These are phyloP conservation scores for Fusarium longipes DNA, from an alignment of 2,329 filamentous ascomycete species.

Conservation along the genomic window DNA sequence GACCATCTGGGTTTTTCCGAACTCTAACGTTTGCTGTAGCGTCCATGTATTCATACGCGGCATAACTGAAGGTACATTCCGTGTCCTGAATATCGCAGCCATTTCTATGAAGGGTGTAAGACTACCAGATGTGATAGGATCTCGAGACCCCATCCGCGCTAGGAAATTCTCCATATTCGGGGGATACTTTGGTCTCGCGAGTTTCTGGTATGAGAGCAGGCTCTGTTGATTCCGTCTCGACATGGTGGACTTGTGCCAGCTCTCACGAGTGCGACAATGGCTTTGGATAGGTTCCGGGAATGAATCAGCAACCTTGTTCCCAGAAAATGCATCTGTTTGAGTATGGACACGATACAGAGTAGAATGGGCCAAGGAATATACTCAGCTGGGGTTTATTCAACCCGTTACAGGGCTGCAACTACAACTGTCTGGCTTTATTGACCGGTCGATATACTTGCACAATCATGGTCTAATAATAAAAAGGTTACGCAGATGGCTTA, in stretches of 20 bases:
- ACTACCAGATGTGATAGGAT: neutral
- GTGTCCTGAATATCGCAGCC: neutral
- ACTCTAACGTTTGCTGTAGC: neutral
- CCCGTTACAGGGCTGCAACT: too few relatives aligned
- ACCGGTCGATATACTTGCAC: too few relatives aligned
- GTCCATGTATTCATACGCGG: neutral
- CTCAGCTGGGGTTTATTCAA: too few relatives aligned
- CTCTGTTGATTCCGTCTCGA: neutral
- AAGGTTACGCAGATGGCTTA: neutral
- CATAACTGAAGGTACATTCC: neutral
- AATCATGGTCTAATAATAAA: neutral
- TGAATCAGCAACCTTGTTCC: rapidly evolving
- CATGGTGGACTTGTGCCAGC: neutral
- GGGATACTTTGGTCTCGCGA: rapidly evolving
- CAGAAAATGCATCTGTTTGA: neutral
- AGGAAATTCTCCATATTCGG: neutral
- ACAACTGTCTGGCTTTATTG: too few relatives aligned
- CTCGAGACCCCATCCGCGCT: neutral
- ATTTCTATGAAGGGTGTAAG: neutral
- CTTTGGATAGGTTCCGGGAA: neutral
- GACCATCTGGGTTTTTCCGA: rapidly evolving
- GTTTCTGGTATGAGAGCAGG: rapidly evolving
- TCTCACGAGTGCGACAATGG: neutral
- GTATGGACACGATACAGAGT: neutral
- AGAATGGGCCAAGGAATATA: neutral